phyloP scores from a whole-genome alignment of 441 rosid genomes.

The Cnidoscolus chayamansa region DNA sequence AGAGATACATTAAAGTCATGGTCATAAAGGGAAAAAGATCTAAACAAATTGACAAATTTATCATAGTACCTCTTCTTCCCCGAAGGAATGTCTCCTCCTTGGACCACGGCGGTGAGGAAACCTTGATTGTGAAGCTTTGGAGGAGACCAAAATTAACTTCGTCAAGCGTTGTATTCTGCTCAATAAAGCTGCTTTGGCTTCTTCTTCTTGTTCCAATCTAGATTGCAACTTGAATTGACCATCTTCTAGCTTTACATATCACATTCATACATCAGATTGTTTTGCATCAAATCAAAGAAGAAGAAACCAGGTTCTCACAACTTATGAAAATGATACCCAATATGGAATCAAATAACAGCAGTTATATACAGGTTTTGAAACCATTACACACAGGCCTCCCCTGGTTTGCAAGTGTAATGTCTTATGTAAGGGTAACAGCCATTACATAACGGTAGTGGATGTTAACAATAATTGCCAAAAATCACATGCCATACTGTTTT shows the following conservation, averaged over 20 bases:
- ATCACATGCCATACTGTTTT: too few relatives aligned
- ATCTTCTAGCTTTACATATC: conserved; percentile 81
- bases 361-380: too few relatives aligned
- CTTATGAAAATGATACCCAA: background rate
- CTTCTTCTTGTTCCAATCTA: conserved; percentile 94
- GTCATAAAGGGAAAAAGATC: conserved; percentile 14
- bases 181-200: conserved; percentile 92
- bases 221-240: conserved; percentile 95
- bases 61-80: conserved; percentile 90
- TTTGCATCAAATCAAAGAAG: conserved; percentile 3
- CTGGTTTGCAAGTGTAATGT: too few relatives aligned
- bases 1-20: background rate
- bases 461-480: too few relatives aligned
- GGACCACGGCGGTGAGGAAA: conserved; percentile 63
- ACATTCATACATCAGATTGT: conserved; percentile 27
- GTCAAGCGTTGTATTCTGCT: conserved; percentile 94
- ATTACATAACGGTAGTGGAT: too few relatives aligned
- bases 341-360: too few relatives aligned
- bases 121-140: conserved; percentile 79
- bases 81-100: conserved; percentile 98
- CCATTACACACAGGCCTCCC: too few relatives aligned
- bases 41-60: conserved; percentile 16
- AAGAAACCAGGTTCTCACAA: background rate
- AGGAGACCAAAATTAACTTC: conserved; percentile 89
- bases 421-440: too few relatives aligned